Percentiles rank a stretch among this genome's conserved stretches.
These are phyloP conservation scores for Kwoniella mangroviensis DNA, from an alignment of 768 basidiomycete species.

Conservation along the genomic window DNA sequence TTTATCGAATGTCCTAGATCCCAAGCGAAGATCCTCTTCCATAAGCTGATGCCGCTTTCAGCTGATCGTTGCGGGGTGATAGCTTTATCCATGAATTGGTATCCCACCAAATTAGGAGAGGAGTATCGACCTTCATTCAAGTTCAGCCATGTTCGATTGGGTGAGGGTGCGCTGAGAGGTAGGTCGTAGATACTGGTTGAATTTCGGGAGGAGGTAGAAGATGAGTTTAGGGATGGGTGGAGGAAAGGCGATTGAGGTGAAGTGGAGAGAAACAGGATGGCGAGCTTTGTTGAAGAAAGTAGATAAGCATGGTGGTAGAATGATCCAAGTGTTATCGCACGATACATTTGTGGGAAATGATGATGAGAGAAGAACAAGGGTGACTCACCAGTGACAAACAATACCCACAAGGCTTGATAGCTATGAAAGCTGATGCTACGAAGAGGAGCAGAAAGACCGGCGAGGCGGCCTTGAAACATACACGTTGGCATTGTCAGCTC, in stretches of 20 bases:
- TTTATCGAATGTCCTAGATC: slow-evolving; percentile 1
- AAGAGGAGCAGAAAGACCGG: slow-evolving; percentile 35
- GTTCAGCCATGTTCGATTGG: slow-evolving; percentile 36
- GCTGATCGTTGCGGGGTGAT: neutral
- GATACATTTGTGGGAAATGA: too few species aligned
- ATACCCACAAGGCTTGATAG: slow-evolving; percentile 35
- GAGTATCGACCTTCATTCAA: slow-evolving; percentile 30
- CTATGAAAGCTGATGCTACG: slow-evolving; percentile 26
- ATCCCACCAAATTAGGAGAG: slow-evolving; percentile 35
- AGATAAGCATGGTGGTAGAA: too few species aligned
- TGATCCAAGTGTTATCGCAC: too few species aligned
- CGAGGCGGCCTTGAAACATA: slow-evolving; percentile 28
- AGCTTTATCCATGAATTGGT: slow-evolving; percentile 27
- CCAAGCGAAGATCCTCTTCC: neutral
- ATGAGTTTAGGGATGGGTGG: slow-evolving; percentile 16
- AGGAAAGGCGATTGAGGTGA: slow-evolving; percentile 16
- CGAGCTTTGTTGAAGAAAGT: too few species aligned
- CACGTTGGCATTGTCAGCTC: too few species aligned
- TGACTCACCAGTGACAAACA: slow-evolving; percentile 36
- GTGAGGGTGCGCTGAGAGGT: slow-evolving; percentile 24
- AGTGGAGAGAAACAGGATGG: slow-evolving; percentile 24
- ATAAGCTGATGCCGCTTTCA: neutral
- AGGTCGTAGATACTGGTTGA: neutral
- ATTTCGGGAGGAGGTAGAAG: slow-evolving; percentile 1
- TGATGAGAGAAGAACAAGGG: neutral